Evolutionary conservation across 1,284 basidiomycete species (phyloP).

Genomic region (Cryptococcus wingfieldii): DNA sequence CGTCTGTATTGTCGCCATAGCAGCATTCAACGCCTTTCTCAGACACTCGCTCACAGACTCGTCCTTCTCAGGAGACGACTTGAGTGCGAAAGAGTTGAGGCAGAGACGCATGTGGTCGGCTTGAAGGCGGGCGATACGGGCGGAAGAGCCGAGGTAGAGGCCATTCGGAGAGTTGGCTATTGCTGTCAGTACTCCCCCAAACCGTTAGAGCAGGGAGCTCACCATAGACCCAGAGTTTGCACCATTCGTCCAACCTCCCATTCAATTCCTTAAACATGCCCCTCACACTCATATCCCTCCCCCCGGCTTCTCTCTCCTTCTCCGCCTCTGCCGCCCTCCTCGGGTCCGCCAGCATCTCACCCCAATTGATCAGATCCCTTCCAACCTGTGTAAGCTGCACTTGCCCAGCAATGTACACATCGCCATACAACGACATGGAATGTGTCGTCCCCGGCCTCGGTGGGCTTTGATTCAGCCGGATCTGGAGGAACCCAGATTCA

Average conservation of each 20-base stretch:
- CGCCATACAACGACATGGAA: conserved; percentile 28
- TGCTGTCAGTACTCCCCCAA: background rate
- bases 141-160: conserved; percentile 31
- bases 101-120: conserved; percentile 36
- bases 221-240: conserved; percentile 33
- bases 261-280: conserved; percentile 33
- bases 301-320: conserved; percentile 15
- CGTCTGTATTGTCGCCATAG: conserved; percentile 31
- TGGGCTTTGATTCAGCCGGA: conserved; percentile 19
- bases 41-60: conserved; percentile 24
- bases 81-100: conserved; percentile 34
- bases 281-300: conserved; percentile 19
- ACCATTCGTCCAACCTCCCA: conserved; percentile 32
- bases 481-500: conserved; percentile 23
- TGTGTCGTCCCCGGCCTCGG: conserved; percentile 21
- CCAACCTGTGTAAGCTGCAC: conserved; percentile 35
- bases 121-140: conserved; percentile 28
- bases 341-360: conserved; percentile 25
- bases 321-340: conserved; percentile 17
- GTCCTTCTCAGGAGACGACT: conserved; percentile 23
- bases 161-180: conserved; percentile 16
- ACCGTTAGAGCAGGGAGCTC: conserved; percentile 2
- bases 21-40: conserved; percentile 32
- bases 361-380: conserved; percentile 32
- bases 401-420: conserved; percentile 34